Evolutionary conservation across 2,329 filamentous ascomycete genomes (phyloP), one percentile per base, ranked within the genome.

Genomic region (Talaromyces pinophilus): DNA sequence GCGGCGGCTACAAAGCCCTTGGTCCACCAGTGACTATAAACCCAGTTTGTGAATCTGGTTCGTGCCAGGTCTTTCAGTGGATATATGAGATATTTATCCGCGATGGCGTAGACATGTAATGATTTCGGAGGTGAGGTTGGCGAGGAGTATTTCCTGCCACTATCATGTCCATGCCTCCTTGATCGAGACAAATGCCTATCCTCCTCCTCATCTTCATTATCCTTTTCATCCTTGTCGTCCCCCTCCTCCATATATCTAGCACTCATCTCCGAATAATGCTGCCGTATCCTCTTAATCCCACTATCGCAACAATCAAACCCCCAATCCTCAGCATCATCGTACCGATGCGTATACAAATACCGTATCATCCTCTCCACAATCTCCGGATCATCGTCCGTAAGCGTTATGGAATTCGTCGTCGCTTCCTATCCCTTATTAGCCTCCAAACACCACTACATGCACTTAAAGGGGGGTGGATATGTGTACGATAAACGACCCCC

Each of bases 301-400:
- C 50, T 30, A 30, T 61, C 19, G 17, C 54, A 61, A 40, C 62
- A 65, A 13, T 48, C 50, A 38, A 42, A 61, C 15, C 59, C 33
- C 62, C 63, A 67, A 54, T 67, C 66, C 35, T 69, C 68, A 10
- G 54, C 38, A 17, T 69, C 66, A 6, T 68, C 50, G 35, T 68
- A 69, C 10, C 54, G 60, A 54, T 68, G 66, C 13, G 63, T 67
- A 25, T 69, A 69, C 13, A 69, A 38, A 62, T 68, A 69, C 46
- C 44, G 38, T 48, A 69, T 63, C 66, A 69, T 67, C 19, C 44
- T 50, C n/a, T 66, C 63, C 28, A 69, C 66, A n/a, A 66, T 68
- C 42, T 66, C 68, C 1, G 68, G 68, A 17, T 69, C 68, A 42
- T 69, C 68, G 10, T 69, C 65, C 1, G 40, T 52, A 44, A 69